Percentiles rank a stretch among this genome's conserved stretches.
Evolutionary conservation across 257 asterid species (phyloP).

Genomic region (Mitragyna speciosa): DNA sequence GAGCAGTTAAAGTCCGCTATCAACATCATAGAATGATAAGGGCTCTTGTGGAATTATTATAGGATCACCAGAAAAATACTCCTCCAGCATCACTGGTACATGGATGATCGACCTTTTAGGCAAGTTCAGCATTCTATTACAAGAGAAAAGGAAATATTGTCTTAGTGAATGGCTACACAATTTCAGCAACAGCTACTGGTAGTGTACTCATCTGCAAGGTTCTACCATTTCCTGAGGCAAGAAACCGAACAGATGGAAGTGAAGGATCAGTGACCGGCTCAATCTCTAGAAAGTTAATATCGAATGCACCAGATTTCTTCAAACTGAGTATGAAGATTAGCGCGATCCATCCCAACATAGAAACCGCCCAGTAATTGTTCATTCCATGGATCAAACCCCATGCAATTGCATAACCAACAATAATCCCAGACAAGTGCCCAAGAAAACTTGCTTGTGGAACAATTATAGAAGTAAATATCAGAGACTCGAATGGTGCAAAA

Average conservation of each 20-base stretch:
- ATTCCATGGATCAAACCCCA: constrained; percentile 96
- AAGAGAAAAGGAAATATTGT: background rate
- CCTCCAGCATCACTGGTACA: background rate
- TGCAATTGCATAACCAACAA: constrained; percentile 80
- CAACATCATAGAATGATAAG: background rate
- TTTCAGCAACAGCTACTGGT: constrained; percentile 52
- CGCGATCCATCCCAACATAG: constrained; percentile 78
- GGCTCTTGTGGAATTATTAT: background rate
- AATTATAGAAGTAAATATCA: constrained; percentile 83
- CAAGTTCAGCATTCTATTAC: constrained; percentile 11
- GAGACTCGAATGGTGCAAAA: constrained; percentile 93
- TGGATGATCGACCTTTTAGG: background rate
- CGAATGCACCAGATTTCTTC: constrained; percentile 77
- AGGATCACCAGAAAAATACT: background rate
- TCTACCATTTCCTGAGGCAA: constrained; percentile 68
- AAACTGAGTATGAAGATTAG: constrained; percentile 70
- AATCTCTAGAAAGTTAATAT: constrained; percentile 75
- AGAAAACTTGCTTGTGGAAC: constrained; percentile 97
- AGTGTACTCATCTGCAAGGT: constrained; percentile 61
- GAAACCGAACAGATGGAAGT: constrained; percentile 72
- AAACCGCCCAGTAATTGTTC: constrained; percentile 89
- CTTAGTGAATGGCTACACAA: constrained; percentile 50
- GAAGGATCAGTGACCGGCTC: constrained; percentile 82
- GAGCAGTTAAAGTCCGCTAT: background rate
- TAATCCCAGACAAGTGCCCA: constrained; percentile 85